A percentile compares a stretch with the other conserved stretches of the same genome.
Conservation (phyloP, 768 basidiomycete genomes). For the Boletales sp. region DNA sequence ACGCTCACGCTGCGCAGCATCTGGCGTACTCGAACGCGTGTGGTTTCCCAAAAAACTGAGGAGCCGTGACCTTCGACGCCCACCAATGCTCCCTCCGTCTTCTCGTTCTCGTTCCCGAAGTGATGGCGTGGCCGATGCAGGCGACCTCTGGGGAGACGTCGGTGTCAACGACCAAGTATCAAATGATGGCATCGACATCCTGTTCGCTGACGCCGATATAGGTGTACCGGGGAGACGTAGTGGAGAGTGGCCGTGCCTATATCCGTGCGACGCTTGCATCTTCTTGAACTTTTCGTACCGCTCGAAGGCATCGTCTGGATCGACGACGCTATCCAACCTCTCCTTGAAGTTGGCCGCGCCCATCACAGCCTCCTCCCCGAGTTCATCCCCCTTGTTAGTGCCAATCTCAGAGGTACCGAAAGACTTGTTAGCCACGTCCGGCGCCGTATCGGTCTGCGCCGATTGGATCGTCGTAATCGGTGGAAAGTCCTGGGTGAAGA, state of each 20-base stretch:
- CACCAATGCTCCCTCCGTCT: not conserved
- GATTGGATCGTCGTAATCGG: slow-evolving; percentile 39
- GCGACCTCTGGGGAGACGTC: slow-evolving; percentile 40
- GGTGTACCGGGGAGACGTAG: not conserved
- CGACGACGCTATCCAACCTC: slow-evolving; percentile 17
- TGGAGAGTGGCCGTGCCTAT: not conserved
- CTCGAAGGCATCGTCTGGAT: slow-evolving; percentile 82
- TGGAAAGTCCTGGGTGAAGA: slow-evolving; percentile 50
- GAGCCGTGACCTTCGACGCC: slow-evolving; percentile 44
- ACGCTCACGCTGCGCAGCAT: slow-evolving; percentile 37
- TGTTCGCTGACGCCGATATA: slow-evolving; percentile 27
- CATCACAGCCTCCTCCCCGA: not conserved
- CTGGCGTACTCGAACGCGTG: slow-evolving; percentile 44
- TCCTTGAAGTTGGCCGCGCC: slow-evolving; percentile 2
- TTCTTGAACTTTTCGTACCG: slow-evolving; percentile 83
- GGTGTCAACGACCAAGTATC: slow-evolving; percentile 35
- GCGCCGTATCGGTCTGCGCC: slow-evolving; percentile 13
- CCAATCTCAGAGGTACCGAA: not conserved
- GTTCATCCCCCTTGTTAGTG: not conserved
- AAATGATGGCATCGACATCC: slow-evolving; percentile 61
- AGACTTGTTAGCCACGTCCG: not conserved
- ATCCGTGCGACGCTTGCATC: slow-evolving; percentile 30
- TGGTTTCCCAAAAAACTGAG: slow-evolving; percentile 60
- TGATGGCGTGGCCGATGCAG: slow-evolving; percentile 31
- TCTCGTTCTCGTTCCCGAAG: slow-evolving; percentile 21